Base-by-base conservation (phyloP, 2,329 filamentous ascomycete species). In the Nakataea oryzae region DNA sequence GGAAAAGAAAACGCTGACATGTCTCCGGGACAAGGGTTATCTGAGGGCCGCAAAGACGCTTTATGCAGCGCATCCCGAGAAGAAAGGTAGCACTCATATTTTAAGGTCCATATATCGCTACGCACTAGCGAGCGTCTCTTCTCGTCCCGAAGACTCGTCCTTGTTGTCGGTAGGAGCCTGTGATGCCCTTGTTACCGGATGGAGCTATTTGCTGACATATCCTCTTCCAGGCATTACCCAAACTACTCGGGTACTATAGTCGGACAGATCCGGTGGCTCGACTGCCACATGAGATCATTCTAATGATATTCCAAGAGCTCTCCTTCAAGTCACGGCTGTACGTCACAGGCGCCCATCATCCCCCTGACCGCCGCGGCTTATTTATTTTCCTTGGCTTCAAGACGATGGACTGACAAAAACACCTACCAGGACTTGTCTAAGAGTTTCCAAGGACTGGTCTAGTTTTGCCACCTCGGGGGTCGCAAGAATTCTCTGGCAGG, bases 221-320 rank as follows among this genome's bases (percentile, higher is more conserved):
- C 34, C 34, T 41, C 21, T 2, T 13, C 24, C 21, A 50, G 41
- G 24, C 13, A 13, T n/a, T 50, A 17, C 24, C 41, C 41, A 50
- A 50, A n/a, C 41, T 50, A 4, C 41, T 50, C 41, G 41, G 41
- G 24, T 8, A n/a, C 41, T 50, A n/a, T n/a, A 50, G 41, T 8
- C 41, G 41, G 21, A n/a, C 41, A n/a, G 59, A 61, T 24, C 59
- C 59, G 1, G 26, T 61, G 6, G 9, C 8, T 61, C 59, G 59
- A 9, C 59, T 61, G 30, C 59, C 59, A 9, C 13, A 29, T 21
- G 59, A 61, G 29, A 17, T 61, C 4, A 29, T 27, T 21, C 17
- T 61, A 28, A 61, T 61, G 59, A 61, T 61, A 26, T 56, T 61
- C n/a, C 32, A 32, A 14, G 28, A 55, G 24, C 41, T 60, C 50